phyloP scores from a whole-genome alignment of 2,329 filamentous ascomycete genomes.

The Stenocarpella maydis region DNA sequence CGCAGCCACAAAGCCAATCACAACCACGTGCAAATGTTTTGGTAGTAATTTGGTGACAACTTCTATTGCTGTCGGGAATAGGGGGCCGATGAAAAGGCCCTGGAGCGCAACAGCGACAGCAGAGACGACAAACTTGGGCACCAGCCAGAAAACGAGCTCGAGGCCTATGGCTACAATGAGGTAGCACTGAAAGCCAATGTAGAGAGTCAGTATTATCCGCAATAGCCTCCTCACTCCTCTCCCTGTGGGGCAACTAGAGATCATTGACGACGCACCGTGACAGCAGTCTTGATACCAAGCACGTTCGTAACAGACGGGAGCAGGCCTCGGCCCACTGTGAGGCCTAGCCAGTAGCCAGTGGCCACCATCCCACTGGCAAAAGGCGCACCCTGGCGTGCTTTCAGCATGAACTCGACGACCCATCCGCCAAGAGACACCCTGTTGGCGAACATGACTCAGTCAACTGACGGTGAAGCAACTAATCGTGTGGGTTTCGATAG shows the following conservation, averaged over 20 bases:
- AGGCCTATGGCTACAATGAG: too few relatives aligned
- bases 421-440: conserved; percentile 67
- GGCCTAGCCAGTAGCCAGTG: conserved; percentile 85
- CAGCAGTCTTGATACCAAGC: too few relatives aligned
- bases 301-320: too few relatives aligned
- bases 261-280: too few relatives aligned
- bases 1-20: conserved; percentile 81
- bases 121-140: conserved; percentile 78
- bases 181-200: conserved; percentile 70
- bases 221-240: too few relatives aligned
- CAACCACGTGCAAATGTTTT: conserved; percentile 76
- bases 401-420: conserved; percentile 89
- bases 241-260: too few relatives aligned
- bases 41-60: conserved; percentile 79
- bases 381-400: conserved; percentile 70
- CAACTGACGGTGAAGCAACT: too few relatives aligned
- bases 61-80: conserved; percentile 80
- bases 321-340: too few relatives aligned
- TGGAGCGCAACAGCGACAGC: conserved; percentile 75
- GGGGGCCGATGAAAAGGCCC: conserved; percentile 81
- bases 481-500: too few relatives aligned
- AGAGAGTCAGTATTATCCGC: too few relatives aligned
- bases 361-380: conserved; percentile 79
- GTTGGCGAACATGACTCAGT: too few relatives aligned
- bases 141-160: conserved; percentile 81